These are phyloP conservation scores for Fraxinus latifolia DNA, from an alignment of 305 asterid species.

Conservation along the genomic window DNA sequence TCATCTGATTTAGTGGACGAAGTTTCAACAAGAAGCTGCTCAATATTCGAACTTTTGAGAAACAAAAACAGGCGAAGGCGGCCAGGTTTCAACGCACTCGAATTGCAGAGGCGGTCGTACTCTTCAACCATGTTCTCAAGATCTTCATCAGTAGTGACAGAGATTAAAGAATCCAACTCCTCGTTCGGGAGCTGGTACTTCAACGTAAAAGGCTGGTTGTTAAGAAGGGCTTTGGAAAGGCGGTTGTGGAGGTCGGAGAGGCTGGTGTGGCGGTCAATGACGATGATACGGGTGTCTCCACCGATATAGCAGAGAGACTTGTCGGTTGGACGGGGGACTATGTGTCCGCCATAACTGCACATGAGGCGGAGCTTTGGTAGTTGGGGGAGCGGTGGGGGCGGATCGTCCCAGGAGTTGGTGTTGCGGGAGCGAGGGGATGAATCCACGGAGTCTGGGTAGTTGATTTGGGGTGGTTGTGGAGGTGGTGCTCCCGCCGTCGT, in stretches of 20 bases:
- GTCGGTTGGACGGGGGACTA: slow-evolving; percentile 31
- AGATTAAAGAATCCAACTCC: slow-evolving; percentile 35
- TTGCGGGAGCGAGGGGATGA: slow-evolving; percentile 36
- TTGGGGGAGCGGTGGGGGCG: neutral
- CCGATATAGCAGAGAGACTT: slow-evolving; percentile 34
- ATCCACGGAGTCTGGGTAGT: slow-evolving; percentile 26
- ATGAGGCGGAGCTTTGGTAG: slow-evolving; percentile 28
- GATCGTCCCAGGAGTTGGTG: slow-evolving; percentile 26
- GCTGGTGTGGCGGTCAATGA: slow-evolving; percentile 25
- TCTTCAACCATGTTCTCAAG: slow-evolving; percentile 36
- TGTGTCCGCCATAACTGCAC: slow-evolving; percentile 34
- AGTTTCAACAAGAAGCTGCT: slow-evolving; percentile 11
- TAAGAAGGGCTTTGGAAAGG: neutral
- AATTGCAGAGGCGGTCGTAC: slow-evolving; percentile 24
- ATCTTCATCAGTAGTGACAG: slow-evolving; percentile 31
- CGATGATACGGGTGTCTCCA: slow-evolving; percentile 32
- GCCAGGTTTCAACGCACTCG: slow-evolving; percentile 3
- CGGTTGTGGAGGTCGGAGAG: slow-evolving; percentile 16
- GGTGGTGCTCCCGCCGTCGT: neutral
- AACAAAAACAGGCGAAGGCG: slow-evolving; percentile 33
- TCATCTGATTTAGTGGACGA: slow-evolving; percentile 21
- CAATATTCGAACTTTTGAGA: slow-evolving; percentile 21
- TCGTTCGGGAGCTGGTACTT: slow-evolving; percentile 18
- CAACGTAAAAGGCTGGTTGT: neutral
- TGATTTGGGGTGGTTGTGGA: neutral